A percentile compares a stretch with the other conserved stretches of the same genome.
Evolutionary conservation across 306 rosid genomes (phyloP).

Genomic region (Sophora flavescens): DNA sequence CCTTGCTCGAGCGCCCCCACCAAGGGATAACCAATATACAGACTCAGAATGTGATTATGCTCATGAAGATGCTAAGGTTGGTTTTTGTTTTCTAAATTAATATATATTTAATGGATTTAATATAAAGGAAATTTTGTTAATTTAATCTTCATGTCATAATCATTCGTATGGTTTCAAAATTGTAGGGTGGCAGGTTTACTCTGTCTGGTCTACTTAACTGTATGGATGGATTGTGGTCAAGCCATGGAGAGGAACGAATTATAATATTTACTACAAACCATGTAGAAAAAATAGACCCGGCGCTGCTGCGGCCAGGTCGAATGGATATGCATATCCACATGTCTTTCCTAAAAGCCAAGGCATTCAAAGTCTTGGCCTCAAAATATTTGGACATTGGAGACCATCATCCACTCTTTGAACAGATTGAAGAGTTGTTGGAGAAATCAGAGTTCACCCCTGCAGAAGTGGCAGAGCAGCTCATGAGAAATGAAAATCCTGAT

Average conservation of each 20-base stretch:
- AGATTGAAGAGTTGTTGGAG: constrained; percentile 40
- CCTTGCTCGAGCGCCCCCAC: constrained; percentile 29
- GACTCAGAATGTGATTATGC: background rate
- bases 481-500: constrained; percentile 54
- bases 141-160: no score
- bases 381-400: constrained; percentile 48
- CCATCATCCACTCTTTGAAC: background rate
- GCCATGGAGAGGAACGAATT: constrained; percentile 61
- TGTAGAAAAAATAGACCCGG: constrained; percentile 52
- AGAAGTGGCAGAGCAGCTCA: constrained; percentile 55
- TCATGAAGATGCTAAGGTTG: background rate
- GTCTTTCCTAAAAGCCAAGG: constrained; percentile 48
- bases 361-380: constrained; percentile 45
- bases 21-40: no score
- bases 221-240: constrained; percentile 61
- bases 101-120: no score
- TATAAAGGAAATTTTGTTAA: background rate
- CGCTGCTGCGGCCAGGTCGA: constrained; percentile 56
- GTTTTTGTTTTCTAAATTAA: background rate
- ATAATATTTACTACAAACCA: constrained; percentile 61
- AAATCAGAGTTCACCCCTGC: constrained; percentile 52
- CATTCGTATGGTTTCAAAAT: no score
- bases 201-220: constrained; percentile 50
- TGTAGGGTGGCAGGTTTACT: constrained; percentile 23
- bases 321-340: constrained; percentile 60